Conservation (phyloP, 306 rosid species). For the Castanea sativa region DNA sequence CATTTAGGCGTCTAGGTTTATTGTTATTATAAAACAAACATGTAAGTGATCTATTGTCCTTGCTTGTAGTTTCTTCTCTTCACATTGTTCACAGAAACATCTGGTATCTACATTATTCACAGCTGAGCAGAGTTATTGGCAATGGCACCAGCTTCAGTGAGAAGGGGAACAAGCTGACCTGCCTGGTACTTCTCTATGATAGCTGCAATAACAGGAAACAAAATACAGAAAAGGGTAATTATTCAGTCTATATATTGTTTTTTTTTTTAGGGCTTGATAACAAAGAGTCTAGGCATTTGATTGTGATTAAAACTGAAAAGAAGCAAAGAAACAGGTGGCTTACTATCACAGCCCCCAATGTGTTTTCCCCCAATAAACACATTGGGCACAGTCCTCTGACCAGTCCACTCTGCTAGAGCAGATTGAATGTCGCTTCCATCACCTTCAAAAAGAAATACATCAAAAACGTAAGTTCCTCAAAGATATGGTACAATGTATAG, state of each 20-base stretch:
- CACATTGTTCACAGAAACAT: background rate
- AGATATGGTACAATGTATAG: background rate
- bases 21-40: slow-evolving; percentile 1
- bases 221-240: background rate
- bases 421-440: slow-evolving; percentile 60
- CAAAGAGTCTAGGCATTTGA: background rate
- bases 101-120: slow-evolving; percentile 9
- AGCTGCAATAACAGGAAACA: slow-evolving; percentile 41
- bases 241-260: background rate
- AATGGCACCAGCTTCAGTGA: slow-evolving; percentile 63
- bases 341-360: slow-evolving; percentile 51
- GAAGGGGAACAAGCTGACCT: slow-evolving; percentile 68
- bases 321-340: slow-evolving; percentile 4
- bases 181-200: slow-evolving; percentile 52
- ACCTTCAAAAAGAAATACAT: slow-evolving; percentile 24
- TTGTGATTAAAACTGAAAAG: background rate
- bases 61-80: background rate
- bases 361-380: slow-evolving; percentile 75
- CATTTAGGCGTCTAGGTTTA: background rate
- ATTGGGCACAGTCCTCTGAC: slow-evolving; percentile 55
- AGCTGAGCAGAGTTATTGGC: slow-evolving; percentile 44
- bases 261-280: background rate
- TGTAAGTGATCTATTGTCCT: too few relatives aligned
- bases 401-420: slow-evolving; percentile 62
- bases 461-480: background rate